phyloP scores from a whole-genome alignment of 2,329 filamentous ascomycete species.

The Mollisiaceae sp. region DNA sequence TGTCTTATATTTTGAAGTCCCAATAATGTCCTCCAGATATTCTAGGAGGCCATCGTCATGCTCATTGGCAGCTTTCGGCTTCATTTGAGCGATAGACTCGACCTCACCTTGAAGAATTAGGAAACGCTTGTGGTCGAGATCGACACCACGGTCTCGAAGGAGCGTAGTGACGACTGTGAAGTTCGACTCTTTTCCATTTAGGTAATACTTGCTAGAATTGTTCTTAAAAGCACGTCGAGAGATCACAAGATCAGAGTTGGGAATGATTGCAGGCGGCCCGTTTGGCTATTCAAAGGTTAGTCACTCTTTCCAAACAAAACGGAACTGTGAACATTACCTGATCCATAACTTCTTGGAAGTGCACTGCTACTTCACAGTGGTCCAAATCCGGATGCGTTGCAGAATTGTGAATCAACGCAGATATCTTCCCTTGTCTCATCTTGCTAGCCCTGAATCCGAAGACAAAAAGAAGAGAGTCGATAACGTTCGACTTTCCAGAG shows the following conservation, averaged over 20 bases:
- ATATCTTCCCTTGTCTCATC: constrained; percentile 99
- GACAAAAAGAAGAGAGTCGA: constrained; percentile 97
- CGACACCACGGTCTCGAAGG: constrained; percentile 85
- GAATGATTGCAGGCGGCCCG: constrained; percentile 76
- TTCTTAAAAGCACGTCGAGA: constrained; percentile 96
- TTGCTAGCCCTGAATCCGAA: constrained; percentile 99
- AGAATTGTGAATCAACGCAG: constrained; percentile 96
- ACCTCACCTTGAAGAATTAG: constrained; percentile 97
- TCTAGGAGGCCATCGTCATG: constrained; percentile 96
- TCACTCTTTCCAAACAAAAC: constrained; percentile 14
- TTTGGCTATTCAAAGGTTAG: constrained; percentile 56
- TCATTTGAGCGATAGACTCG: constrained; percentile 99
- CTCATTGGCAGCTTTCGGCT: constrained; percentile 91
- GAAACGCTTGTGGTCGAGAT: constrained; percentile 97
- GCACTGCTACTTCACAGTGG: constrained; percentile 92
- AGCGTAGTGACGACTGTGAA: constrained; percentile 91
- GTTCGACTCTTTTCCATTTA: constrained; percentile 86
- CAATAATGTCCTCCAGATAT: constrained; percentile 98
- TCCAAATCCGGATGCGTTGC: constrained; percentile 84
- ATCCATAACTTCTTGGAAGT: constrained; percentile 95
- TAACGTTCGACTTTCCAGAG: constrained; percentile 98
- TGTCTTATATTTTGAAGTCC: constrained; percentile 96
- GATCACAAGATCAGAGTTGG: constrained; percentile 83
- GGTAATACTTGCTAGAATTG: constrained; percentile 98
- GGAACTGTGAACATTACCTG: constrained; percentile 52